Evolutionary conservation across 1,284 basidiomycete genomes (phyloP).

Genomic region (Irpex lacteus): DNA sequence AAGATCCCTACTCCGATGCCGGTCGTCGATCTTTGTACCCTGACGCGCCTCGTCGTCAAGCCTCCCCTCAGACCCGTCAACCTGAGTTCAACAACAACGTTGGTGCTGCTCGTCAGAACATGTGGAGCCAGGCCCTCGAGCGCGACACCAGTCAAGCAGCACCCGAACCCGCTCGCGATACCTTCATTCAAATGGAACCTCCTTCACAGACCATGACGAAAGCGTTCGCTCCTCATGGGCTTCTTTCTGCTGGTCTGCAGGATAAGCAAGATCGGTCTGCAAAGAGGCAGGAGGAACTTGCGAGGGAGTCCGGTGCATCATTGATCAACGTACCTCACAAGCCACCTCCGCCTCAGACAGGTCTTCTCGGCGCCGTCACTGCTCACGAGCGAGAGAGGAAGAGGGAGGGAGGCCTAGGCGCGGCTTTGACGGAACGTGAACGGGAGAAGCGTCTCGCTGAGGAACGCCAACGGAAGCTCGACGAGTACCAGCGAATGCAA

Average conservation of each 20-base stretch:
- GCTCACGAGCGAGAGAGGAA: slow-evolving; percentile 94
- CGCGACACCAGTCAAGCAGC: slow-evolving; percentile 51
- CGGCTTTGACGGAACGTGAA: slow-evolving; percentile 92
- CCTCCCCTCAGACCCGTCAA: slow-evolving; percentile 41
- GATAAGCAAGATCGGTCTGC: slow-evolving; percentile 96
- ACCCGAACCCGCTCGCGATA: slow-evolving; percentile 45
- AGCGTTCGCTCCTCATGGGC: slow-evolving; percentile 90
- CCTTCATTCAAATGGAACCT: slow-evolving; percentile 82
- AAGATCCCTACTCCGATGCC: slow-evolving; percentile 41
- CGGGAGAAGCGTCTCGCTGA: slow-evolving; percentile 87
- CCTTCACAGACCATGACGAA: slow-evolving; percentile 79
- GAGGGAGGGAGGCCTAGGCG: slow-evolving; percentile 92
- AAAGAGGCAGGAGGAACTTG: slow-evolving; percentile 90
- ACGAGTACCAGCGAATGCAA: slow-evolving; percentile 87
- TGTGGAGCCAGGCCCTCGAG: slow-evolving; percentile 88
- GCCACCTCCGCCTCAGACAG: slow-evolving; percentile 93
- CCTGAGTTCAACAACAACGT: slow-evolving; percentile 33
- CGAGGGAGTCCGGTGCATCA: slow-evolving; percentile 85
- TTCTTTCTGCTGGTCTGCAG: slow-evolving; percentile 92
- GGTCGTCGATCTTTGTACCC: slow-evolving; percentile 36
- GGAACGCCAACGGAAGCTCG: slow-evolving; percentile 88
- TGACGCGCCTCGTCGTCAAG: slow-evolving; percentile 39
- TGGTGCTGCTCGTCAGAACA: slow-evolving; percentile 56
- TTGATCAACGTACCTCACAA: slow-evolving; percentile 94
- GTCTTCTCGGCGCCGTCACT: slow-evolving; percentile 93